Conservation (phyloP, 106 monocot genomes). For the Triglochin maritima region DNA sequence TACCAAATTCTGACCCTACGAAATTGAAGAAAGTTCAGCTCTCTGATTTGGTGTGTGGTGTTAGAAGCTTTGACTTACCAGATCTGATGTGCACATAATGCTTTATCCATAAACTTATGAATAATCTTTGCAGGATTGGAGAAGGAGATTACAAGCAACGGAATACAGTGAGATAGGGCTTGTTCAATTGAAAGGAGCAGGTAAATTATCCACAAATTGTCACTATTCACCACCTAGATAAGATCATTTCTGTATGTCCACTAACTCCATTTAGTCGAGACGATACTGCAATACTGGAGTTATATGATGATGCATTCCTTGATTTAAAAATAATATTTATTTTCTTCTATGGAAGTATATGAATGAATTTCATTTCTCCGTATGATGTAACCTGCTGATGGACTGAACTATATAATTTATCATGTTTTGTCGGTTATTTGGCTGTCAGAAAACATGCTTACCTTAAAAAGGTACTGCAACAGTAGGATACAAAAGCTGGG, state of each 20-base stretch:
- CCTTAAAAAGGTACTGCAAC: slow-evolving; percentile 73
- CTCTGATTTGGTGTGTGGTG: slow-evolving; percentile 64
- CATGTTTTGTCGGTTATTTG: not conserved
- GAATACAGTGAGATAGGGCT: slow-evolving; percentile 88
- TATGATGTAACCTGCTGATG: too few relatives aligned
- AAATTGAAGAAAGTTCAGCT: slow-evolving; percentile 29
- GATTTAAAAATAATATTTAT: too few relatives aligned
- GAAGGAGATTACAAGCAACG: slow-evolving; percentile 53
- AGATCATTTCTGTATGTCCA: too few relatives aligned
- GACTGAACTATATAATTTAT: too few relatives aligned
- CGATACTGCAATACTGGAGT: too few relatives aligned
- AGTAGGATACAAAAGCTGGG: slow-evolving; percentile 63
- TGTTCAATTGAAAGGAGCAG: slow-evolving; percentile 54
- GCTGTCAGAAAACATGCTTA: slow-evolving; percentile 46
- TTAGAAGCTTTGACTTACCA: too few relatives aligned
- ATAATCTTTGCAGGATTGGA: slow-evolving; percentile 54
- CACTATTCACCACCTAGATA: too few relatives aligned
- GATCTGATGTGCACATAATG: not conserved
- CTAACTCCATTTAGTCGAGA: too few relatives aligned
- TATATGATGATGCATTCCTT: too few relatives aligned
- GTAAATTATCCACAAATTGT: slow-evolving; percentile 9
- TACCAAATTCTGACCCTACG: slow-evolving; percentile 23
- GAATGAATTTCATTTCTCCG: too few relatives aligned
- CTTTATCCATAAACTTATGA: not conserved
- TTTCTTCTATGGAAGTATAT: too few relatives aligned